Base-by-base conservation (phyloP, 352 stramenopile genomes). In the Phytophthora chlamydospora region DNA sequence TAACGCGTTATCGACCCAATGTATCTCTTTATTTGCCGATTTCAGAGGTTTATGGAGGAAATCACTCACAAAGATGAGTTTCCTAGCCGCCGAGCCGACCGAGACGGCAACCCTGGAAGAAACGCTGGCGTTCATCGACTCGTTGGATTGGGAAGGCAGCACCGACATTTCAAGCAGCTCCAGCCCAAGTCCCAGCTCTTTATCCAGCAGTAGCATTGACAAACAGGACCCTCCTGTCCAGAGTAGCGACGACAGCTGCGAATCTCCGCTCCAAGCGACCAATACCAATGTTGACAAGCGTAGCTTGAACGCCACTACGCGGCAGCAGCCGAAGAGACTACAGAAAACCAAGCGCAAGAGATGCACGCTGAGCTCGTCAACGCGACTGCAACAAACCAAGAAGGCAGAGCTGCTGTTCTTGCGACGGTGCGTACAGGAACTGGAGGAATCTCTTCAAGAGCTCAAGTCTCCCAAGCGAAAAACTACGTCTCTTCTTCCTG, bases 41-140 rank as follows among this genome's bases (percentile, higher is more conserved):
- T 42, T 42, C 36, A 21, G 14, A 24, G 11, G 17, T 48, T 33
- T 31, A 33, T 48, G 14, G 21, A 33, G 19, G 17, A 14, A 14
- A 1, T 41, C 42, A 14, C 13, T 10, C 36, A 1, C 43, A 36
- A 5, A 19, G 33, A 52, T 52, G 45, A 40, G 31, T 29, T 51
- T 51, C 29, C 40, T 40, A 19, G 32, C 9, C 3, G 32, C 29
- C 4, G 32, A 52, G 7, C n/a, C 40, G 14, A 10, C 24, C 31
- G 45, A 42, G 14, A 35, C 52, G 32, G 19, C 34, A 9, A 27
- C 32, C 13, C 32, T 60, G 19, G 43, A 60, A 14, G 52, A 52
- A 41, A 45, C 33, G 5, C 41, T 60, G 5, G 52, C 41, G 16
- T 52, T 60, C n/a, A 46, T 60, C 6, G 52, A 60, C 21, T 60